Evolutionary conservation across 148 eudicot species (phyloP).

Genomic region (Cornus florida): DNA sequence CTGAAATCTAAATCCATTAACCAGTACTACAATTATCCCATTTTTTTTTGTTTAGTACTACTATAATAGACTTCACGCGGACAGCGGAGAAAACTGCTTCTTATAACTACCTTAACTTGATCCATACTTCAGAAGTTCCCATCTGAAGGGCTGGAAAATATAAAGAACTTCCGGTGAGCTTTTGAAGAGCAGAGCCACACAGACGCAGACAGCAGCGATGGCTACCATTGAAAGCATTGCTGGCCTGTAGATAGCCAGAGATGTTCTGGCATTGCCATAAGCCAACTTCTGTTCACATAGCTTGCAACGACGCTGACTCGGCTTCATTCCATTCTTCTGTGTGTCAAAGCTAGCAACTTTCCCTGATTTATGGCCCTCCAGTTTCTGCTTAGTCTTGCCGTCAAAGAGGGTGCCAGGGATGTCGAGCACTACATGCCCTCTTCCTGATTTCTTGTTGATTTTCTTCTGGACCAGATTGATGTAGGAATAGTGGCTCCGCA

Average conservation of each 20-base stretch:
- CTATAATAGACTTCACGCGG: background rate
- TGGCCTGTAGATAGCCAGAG: slow-evolving; percentile 55
- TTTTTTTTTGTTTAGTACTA: background rate
- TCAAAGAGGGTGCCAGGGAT: slow-evolving; percentile 38
- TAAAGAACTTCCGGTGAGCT: slow-evolving; percentile 71
- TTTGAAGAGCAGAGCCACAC: slow-evolving; percentile 85
- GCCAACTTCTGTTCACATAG: slow-evolving; percentile 49
- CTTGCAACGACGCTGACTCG: slow-evolving; percentile 36
- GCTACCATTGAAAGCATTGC: slow-evolving; percentile 81
- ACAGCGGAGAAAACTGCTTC: background rate
- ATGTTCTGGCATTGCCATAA: slow-evolving; percentile 35
- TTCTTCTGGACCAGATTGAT: slow-evolving; percentile 56
- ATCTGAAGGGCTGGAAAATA: slow-evolving; percentile 65
- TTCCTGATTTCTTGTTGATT: slow-evolving; percentile 38
- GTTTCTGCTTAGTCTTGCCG: slow-evolving; percentile 35
- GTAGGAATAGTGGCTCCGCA: slow-evolving; percentile 68
- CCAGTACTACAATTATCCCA: background rate
- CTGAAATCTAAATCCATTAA: slow-evolving; percentile 9
- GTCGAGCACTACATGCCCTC: slow-evolving; percentile 66
- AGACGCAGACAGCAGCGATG: slow-evolving; percentile 89
- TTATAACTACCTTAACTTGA: slow-evolving; percentile 42
- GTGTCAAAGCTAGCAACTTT: slow-evolving; percentile 47
- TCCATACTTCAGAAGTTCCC: slow-evolving; percentile 78
- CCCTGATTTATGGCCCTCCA: slow-evolving; percentile 16
- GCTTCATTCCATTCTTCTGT: slow-evolving; percentile 26